phyloP scores from a whole-genome alignment of 2,329 filamentous ascomycete genomes.

The Pezicula rhizophila region DNA sequence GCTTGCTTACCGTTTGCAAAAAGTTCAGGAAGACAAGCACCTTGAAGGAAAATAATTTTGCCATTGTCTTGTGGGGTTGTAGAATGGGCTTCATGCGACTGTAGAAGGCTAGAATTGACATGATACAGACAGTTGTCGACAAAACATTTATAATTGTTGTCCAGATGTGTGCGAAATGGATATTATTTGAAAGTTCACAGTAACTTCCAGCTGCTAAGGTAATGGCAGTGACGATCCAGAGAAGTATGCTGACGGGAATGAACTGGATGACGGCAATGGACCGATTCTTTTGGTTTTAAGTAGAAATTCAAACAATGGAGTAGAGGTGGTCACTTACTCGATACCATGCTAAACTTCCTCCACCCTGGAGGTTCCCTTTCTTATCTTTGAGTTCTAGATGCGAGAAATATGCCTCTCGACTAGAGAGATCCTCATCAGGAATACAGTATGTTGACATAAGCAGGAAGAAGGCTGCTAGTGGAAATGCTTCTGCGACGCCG shows the following conservation, averaged over 20 bases:
- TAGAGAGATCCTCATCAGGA: conserved; percentile 24
- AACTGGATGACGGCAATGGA: conserved; percentile 34
- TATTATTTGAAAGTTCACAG: conserved; percentile 26
- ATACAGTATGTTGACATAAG: conserved; percentile 36
- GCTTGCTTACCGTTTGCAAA: conserved; percentile 10
- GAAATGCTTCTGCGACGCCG: conserved; percentile 33
- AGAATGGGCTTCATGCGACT: conserved; percentile 5
- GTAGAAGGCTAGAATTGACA: conserved; percentile 12
- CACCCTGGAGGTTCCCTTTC: not conserved
- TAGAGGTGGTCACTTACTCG: conserved; percentile 19
- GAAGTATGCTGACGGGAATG: conserved; percentile 25
- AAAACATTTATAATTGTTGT: conserved; percentile 6
- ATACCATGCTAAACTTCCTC: not conserved
- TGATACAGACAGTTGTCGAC: conserved; percentile 8
- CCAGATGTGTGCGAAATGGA: conserved; percentile 33
- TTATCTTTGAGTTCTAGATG: not conserved
- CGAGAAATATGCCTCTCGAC: conserved; percentile 30
- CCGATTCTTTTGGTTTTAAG: not conserved
- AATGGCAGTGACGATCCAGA: conserved; percentile 25
- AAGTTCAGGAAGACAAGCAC: conserved; percentile 13
- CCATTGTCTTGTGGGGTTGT: conserved; percentile 5
- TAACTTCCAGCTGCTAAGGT: conserved; percentile 25
- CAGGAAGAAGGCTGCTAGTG: conserved; percentile 38
- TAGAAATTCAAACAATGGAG: not conserved
- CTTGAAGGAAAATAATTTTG: conserved; percentile 14